Percentiles rank a stretch among this genome's conserved stretches.
Conservation (phyloP, 495 filamentous ascomycete species). For the Hypomontagnella monticulosa region DNA sequence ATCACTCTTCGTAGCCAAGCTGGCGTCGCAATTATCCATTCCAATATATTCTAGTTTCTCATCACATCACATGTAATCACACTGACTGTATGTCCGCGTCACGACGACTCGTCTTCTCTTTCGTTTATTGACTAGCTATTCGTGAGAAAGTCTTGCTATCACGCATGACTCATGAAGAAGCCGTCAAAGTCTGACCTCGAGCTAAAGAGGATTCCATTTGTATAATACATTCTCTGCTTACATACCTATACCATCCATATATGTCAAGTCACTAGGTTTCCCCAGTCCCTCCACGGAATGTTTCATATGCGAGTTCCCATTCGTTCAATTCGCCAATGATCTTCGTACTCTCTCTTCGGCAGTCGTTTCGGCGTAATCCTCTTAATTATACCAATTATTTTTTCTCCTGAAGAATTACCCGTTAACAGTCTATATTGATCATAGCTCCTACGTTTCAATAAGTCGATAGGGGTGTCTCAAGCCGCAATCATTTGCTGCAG, state of each 20-base stretch:
- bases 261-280: conserved; percentile 31
- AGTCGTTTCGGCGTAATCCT: conserved; percentile 28
- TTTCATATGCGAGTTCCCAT: conserved; percentile 40
- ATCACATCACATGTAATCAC: conserved; percentile 35
- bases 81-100: conserved; percentile 9
- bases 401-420: conserved; percentile 17
- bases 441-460: conserved; percentile 23
- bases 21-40: conserved; percentile 21
- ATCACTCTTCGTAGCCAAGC: conserved; percentile 20
- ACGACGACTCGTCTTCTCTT: conserved; percentile 1
- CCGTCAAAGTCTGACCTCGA: conserved; percentile 30
- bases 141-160: conserved; percentile 10
- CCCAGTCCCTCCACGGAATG: conserved; percentile 40
- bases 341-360: conserved; percentile 25
- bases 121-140: conserved; percentile 13
- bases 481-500: conserved; percentile 15
- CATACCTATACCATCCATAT: background rate
- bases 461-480: conserved; percentile 16
- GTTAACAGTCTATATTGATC: conserved; percentile 23
- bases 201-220: conserved; percentile 17
- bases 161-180: conserved; percentile 32
- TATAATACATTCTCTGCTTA: conserved; percentile 14
- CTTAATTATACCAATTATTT: conserved; percentile 1
- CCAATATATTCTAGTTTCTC: conserved; percentile 3
- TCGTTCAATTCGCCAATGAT: conserved; percentile 32